Percentiles rank a stretch among this genome's conserved stretches.
Conservation (phyloP, 1,139 yeast genomes). For the Yamadazyma dendronema region DNA sequence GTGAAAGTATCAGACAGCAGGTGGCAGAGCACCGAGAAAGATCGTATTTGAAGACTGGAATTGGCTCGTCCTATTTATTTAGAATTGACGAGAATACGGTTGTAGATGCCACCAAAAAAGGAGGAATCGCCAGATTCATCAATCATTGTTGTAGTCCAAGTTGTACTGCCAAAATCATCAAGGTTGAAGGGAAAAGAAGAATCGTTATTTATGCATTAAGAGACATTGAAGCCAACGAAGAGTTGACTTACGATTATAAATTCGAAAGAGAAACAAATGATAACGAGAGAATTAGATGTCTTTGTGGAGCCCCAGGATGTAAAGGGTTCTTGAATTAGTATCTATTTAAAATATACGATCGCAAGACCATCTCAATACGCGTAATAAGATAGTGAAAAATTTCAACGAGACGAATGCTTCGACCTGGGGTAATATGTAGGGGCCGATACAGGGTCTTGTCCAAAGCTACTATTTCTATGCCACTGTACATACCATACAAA, state of each 20-base stretch:
- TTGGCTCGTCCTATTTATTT: conserved; percentile 91
- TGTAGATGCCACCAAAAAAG: conserved; percentile 95
- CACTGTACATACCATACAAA: too few species aligned
- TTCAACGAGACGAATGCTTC: too few species aligned
- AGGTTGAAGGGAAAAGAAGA: conserved; percentile 90
- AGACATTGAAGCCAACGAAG: conserved; percentile 88
- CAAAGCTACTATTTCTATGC: too few species aligned
- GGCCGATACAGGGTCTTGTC: too few species aligned
- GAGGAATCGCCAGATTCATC: conserved; percentile 94
- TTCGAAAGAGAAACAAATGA: conserved; percentile 91
- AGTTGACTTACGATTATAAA: conserved; percentile 91
- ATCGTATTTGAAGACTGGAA: conserved; percentile 83
- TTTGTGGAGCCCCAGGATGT: conserved; percentile 94
- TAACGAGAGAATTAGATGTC: conserved; percentile 84
- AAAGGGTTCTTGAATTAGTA: conserved; percentile 80
- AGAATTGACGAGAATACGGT: conserved; percentile 93
- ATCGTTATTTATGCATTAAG: conserved; percentile 92
- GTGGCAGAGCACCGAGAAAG: conserved; percentile 93
- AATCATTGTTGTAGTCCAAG: conserved; percentile 98
- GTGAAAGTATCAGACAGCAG: conserved; percentile 90
- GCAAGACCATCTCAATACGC: too few species aligned
- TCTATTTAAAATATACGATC: neutral
- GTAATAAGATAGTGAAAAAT: too few species aligned
- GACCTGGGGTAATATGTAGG: too few species aligned
- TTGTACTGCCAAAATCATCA: conserved; percentile 94